Base-by-base conservation (phyloP, 2,329 filamentous ascomycete genomes). In the Cercospora zeina region DNA sequence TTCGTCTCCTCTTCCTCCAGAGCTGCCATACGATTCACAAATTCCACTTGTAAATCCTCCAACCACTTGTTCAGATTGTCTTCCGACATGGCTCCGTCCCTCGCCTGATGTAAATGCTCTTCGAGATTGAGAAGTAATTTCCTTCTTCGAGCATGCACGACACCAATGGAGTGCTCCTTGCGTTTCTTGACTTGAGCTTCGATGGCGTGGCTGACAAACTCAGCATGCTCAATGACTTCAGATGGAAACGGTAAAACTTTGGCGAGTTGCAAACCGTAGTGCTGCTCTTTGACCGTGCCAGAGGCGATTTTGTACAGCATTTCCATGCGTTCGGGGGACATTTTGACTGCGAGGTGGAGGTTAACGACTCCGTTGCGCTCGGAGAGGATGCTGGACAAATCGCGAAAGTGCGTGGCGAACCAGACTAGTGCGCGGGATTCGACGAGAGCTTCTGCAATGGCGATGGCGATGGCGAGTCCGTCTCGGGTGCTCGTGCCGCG, bases 391-490 rank as follows among this genome's bases (percentile, higher is more conserved):
- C 83, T 83, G 0, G 92, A 88, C 2, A 99, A 81, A 64, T 97
- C 90, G 36, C 85, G 82, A 72, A 97, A 99, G 72, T 99, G 96
- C 0, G 95, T 97, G 1, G 89, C 91, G 76, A 99, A 99, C 87
- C 91, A 97, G 0, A 97, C 86, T 0, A 90, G 82, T 0, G 92
- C 88, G 63, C 86, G 63, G 68, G 86, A 95, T 62, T 92, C 85
- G 4, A 97, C 84, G 3, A 99, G 80, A 0, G 90, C 90, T 78
- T 97, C 95, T 0, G 93, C 89, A 71, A 97, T 92, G 1, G 93
- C 90, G 54, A 97, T 82, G 0, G 95, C 91, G 71, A 99, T 96
- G 0, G 91, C 88, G 1, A 97, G 79, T 0, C 95, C 95, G 72
- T 99, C 95, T 24, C 87, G 83, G 0, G 90, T 93, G 72, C 91